A percentile compares a stretch with the other conserved stretches of the same genome.
Conservation (phyloP, 345 rosid genomes). For the Boechera retrofracta region DNA sequence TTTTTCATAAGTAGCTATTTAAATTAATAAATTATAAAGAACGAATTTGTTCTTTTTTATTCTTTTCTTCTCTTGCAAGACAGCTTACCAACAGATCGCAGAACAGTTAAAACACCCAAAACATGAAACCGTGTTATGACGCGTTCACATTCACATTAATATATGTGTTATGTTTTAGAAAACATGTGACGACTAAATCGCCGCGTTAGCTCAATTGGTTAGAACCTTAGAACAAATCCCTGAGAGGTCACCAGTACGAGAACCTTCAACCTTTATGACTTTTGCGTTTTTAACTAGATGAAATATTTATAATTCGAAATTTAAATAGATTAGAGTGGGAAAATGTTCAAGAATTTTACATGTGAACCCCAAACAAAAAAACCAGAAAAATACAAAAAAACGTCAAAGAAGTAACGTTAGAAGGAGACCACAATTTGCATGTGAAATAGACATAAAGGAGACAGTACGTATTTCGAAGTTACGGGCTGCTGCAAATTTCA, state of each 20-base stretch:
- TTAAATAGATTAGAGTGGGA: conserved; percentile 32
- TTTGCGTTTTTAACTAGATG: conserved; percentile 1
- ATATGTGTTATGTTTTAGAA: background rate
- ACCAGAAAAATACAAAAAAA: conserved; percentile 34
- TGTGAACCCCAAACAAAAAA: conserved; percentile 22
- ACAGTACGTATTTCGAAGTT: conserved; percentile 34
- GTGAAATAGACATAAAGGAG: conserved; percentile 47
- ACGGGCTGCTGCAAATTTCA: conserved; percentile 35
- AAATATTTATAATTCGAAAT: background rate
- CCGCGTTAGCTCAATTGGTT: conserved; percentile 23
- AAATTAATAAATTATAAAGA: background rate
- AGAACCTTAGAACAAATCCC: background rate
- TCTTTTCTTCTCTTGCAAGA: conserved; percentile 33
- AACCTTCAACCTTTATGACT: background rate
- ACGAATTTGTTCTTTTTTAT: background rate
- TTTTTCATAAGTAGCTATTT: background rate
- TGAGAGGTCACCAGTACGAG: background rate
- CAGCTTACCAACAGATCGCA: conserved; percentile 40
- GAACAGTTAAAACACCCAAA: conserved; percentile 27
- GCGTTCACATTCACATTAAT: conserved; percentile 23
- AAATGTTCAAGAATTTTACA: conserved; percentile 29
- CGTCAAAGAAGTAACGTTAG: conserved; percentile 48
- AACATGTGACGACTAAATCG: background rate
- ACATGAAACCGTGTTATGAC: conserved; percentile 40
- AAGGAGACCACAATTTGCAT: conserved; percentile 35